Evolutionary conservation across 257 asterid species (phyloP).

Genomic region (Salvia rosmarinus): DNA sequence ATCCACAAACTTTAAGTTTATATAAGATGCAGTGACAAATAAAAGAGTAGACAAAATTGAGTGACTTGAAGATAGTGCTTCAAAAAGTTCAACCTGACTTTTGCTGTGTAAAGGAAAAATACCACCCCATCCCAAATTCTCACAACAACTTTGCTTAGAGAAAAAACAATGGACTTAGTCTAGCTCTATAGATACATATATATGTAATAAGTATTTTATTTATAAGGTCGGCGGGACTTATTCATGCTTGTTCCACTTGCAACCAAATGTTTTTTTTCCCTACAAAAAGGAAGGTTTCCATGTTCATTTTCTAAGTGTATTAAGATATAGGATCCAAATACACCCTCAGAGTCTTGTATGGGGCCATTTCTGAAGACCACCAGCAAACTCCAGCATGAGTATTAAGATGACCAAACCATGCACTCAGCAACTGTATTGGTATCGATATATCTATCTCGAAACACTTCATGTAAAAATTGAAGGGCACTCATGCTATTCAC

Average conservation of each 20-base stretch:
- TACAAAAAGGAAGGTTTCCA: background rate
- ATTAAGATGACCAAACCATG: conserved; percentile 8
- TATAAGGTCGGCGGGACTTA: background rate
- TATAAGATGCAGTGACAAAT: conserved; percentile 7
- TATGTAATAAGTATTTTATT: background rate
- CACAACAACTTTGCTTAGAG: conserved; percentile 1
- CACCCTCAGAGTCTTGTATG: conserved; percentile 17
- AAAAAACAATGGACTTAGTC: conserved; percentile 11
- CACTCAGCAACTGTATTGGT: conserved; percentile 6
- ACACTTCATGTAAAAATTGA: conserved; percentile 9
- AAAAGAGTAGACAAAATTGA: conserved; percentile 1
- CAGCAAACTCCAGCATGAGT: background rate
- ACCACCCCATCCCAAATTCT: background rate
- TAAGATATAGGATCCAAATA: conserved; percentile 17
- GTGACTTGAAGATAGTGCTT: background rate
- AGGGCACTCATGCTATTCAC: background rate
- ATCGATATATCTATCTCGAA: conserved; percentile 1
- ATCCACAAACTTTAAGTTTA: background rate
- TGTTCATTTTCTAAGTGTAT: conserved; percentile 21
- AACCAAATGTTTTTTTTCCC: conserved; percentile 10
- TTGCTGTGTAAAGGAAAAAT: background rate
- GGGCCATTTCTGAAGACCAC: conserved; percentile 15
- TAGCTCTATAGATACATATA: background rate
- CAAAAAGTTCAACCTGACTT: background rate
- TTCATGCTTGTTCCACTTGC: conserved; percentile 10